phyloP scores from a whole-genome alignment of 768 basidiomycete genomes.

The Kwoniella dejecticola region DNA sequence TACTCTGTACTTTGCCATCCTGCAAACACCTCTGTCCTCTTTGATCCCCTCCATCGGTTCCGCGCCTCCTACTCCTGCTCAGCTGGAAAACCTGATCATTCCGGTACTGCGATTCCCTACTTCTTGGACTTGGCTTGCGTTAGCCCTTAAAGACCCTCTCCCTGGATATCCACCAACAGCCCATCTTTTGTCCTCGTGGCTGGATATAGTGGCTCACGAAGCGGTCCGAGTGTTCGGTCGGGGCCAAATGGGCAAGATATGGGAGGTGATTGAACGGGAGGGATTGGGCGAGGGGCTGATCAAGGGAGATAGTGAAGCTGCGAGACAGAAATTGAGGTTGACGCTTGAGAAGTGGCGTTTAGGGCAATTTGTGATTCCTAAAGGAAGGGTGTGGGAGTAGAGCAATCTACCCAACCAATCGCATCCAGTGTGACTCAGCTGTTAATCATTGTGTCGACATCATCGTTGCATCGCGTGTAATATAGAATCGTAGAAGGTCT shows the following conservation, averaged over 20 bases:
- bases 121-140: slow-evolving; percentile 50
- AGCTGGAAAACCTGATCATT: slow-evolving; percentile 37
- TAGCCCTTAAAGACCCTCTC: slow-evolving; percentile 33
- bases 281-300: slow-evolving; percentile 34
- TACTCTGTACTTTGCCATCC: slow-evolving; percentile 80
- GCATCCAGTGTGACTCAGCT: too few relatives aligned
- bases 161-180: slow-evolving; percentile 34
- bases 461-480: too few relatives aligned
- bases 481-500: too few relatives aligned
- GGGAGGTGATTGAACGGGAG: slow-evolving; percentile 40
- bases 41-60: slow-evolving; percentile 28
- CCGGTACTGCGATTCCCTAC: slow-evolving; percentile 37
- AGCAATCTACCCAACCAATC: too few relatives aligned
- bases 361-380: slow-evolving; percentile 7
- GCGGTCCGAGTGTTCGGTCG: slow-evolving; percentile 36
- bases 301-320: slow-evolving; percentile 38
- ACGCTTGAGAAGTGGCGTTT: slow-evolving; percentile 20
- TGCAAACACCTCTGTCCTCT: slow-evolving; percentile 56
- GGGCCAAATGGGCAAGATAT: slow-evolving; percentile 45
- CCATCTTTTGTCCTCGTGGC: slow-evolving; percentile 37
- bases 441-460: neutral
- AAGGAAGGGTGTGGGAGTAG: slow-evolving; percentile 20
- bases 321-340: slow-evolving; percentile 33
- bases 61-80: slow-evolving; percentile 34
- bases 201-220: slow-evolving; percentile 37